phyloP scores from a whole-genome alignment of 306 rosid species.

The Glycine tomentella region DNA sequence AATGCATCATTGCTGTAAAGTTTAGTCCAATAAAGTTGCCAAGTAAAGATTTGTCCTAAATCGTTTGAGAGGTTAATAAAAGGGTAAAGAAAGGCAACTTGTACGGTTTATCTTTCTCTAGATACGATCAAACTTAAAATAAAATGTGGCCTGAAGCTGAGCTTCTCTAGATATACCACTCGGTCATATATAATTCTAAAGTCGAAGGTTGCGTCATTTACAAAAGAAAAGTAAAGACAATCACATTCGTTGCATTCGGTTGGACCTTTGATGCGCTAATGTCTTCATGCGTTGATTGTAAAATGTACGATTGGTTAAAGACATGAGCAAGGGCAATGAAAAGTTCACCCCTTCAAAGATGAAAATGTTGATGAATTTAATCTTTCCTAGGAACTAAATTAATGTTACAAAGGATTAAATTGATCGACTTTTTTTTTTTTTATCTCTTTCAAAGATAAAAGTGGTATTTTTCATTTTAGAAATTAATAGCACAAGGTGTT shows the following conservation, averaged over 20 bases:
- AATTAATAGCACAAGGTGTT: neutral
- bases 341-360: neutral
- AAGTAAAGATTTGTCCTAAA: conserved; percentile 15
- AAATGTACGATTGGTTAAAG: neutral
- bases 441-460: neutral
- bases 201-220: conserved; percentile 24
- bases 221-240: neutral
- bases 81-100: conserved; percentile 18
- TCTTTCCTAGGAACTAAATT: neutral
- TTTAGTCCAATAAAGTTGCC: neutral
- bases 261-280: neutral
- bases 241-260: neutral
- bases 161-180: neutral
- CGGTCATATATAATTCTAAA: neutral
- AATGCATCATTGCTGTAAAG: neutral
- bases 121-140: conserved; percentile 29
- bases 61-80: conserved; percentile 2
- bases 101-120: conserved; percentile 30
- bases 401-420: neutral
- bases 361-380: neutral
- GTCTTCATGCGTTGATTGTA: neutral
- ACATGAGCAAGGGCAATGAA: neutral
- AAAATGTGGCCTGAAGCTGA: neutral
- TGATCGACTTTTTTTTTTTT: neutral
- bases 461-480: neutral